These are phyloP conservation scores for Marasmius fiardii DNA, from an alignment of 1,284 basidiomycete species.

Conservation along the genomic window DNA sequence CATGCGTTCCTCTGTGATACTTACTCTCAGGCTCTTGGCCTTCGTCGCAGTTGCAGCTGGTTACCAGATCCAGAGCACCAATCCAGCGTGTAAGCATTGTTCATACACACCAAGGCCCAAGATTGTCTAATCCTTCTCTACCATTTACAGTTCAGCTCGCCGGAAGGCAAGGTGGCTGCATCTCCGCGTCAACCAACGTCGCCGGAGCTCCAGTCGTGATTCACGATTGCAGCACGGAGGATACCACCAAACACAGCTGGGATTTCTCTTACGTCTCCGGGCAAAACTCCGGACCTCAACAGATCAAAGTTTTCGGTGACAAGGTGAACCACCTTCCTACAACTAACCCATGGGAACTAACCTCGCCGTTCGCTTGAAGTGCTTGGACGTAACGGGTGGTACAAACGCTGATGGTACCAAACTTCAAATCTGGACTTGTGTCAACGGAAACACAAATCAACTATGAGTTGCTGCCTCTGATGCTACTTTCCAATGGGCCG, in stretches of 20 bases:
- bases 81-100: neutral
- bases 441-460: neutral
- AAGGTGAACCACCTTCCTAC: neutral
- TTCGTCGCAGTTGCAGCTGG: neutral
- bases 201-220: neutral
- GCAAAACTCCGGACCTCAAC: neutral
- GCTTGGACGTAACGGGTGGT: neutral
- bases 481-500: neutral
- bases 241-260: neutral
- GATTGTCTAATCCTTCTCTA: too few relatives aligned
- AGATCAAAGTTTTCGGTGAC: neutral
- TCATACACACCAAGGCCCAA: too few relatives aligned
- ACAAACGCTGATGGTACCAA: neutral
- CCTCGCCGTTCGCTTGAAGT: neutral
- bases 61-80: neutral
- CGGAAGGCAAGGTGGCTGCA: neutral
- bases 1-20: neutral
- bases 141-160: neutral
- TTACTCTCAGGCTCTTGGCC: neutral
- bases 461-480: neutral
- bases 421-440: neutral
- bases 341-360: neutral
- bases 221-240: neutral
- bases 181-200: neutral
- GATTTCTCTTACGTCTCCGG: neutral